These are phyloP conservation scores for Aspergillus neoniger DNA, from an alignment of 2,329 filamentous ascomycete genomes.

Conservation along the genomic window DNA sequence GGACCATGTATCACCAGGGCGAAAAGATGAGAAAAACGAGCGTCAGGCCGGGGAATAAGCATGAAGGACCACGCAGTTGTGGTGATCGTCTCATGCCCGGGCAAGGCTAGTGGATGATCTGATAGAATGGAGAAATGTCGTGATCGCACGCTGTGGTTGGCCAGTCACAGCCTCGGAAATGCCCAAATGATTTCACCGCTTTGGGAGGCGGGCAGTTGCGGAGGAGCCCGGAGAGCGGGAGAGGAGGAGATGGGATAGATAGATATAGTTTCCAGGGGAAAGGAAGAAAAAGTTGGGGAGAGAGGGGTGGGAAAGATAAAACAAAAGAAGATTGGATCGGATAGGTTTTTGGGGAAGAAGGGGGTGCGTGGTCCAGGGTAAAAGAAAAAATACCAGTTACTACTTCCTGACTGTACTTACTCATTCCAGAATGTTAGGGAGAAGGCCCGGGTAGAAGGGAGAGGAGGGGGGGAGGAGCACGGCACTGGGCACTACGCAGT, in stretches of 20 bases:
- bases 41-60: constrained; percentile 13
- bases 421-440: constrained; percentile 1
- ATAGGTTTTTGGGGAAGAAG: background rate
- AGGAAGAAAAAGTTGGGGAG: background rate
- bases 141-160: constrained; percentile 39
- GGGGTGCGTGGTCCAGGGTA: background rate
- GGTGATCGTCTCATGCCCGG: constrained; percentile 27
- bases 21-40: constrained; percentile 11
- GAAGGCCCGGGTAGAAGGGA: background rate
- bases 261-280: background rate
- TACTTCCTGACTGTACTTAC: no score
- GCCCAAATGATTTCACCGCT: constrained; percentile 25
- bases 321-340: background rate
- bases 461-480: no score
- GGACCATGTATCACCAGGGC: constrained; percentile 13
- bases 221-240: background rate
- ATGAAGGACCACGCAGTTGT: constrained; percentile 10
- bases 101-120: constrained; percentile 40
- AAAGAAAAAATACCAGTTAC: background rate
- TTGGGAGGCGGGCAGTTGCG: background rate
- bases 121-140: constrained; percentile 49
- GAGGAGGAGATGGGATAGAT: background rate
- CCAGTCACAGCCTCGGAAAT: constrained; percentile 21
- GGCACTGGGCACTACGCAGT: no score
- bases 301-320: background rate